Evolutionary conservation across 2,329 filamentous ascomycete genomes (phyloP).

Genomic region (Pyrenophora teres): DNA sequence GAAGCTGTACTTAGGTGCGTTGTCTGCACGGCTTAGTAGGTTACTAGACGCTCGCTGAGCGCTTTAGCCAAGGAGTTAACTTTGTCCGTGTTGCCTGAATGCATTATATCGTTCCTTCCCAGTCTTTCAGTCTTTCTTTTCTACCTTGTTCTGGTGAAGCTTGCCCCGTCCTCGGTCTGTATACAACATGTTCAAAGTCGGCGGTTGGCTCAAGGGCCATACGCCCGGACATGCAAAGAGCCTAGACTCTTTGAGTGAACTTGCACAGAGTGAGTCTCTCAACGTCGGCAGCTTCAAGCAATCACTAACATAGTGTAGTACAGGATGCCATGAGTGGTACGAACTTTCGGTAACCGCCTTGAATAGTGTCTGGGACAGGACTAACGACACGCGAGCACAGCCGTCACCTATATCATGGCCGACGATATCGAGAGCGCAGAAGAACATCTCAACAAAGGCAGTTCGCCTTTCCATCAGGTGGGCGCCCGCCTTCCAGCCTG

Average conservation of each 20-base stretch:
- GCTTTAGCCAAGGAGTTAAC: slow-evolving; percentile 1
- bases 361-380: slow-evolving; percentile 4
- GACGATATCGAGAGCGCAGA: slow-evolving; percentile 89
- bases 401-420: slow-evolving; percentile 77
- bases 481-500: slow-evolving; percentile 2
- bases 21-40: slow-evolving; percentile 9
- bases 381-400: slow-evolving; percentile 48
- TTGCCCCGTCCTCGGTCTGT: not conserved
- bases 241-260: slow-evolving; percentile 62
- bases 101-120: not conserved
- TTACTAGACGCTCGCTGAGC: slow-evolving; percentile 7
- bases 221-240: slow-evolving; percentile 56
- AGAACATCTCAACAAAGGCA: slow-evolving; percentile 68
- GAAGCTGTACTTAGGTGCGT: slow-evolving; percentile 24
- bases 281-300: not conserved
- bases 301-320: slow-evolving; percentile 42
- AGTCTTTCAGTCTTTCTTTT: slow-evolving; percentile 1
- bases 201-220: slow-evolving; percentile 47
- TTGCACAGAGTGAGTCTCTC: slow-evolving; percentile 56
- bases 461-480: slow-evolving; percentile 84
- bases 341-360: slow-evolving; percentile 3
- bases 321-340: slow-evolving; percentile 55
- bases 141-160: not conserved
- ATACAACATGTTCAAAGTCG: slow-evolving; percentile 40
- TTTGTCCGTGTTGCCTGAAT: not conserved